Evolutionary conservation across 208 protist species (phyloP).

Genomic region (Phytomonas francai): DNA sequence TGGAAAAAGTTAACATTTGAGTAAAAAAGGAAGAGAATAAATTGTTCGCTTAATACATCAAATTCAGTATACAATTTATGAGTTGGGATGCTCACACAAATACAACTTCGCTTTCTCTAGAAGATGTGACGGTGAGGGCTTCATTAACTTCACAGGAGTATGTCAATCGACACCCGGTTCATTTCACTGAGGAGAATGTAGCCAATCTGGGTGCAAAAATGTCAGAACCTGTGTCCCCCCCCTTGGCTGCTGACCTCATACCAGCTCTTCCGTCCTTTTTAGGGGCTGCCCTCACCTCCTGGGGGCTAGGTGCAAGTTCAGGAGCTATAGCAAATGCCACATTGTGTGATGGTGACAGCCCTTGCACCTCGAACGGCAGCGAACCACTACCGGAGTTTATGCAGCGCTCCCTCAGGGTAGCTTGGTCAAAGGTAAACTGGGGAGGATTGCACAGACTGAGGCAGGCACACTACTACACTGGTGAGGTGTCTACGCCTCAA

Average conservation of each 20-base stretch:
- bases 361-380: neutral
- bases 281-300: neutral
- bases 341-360: neutral
- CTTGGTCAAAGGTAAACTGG: neutral
- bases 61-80: conserved; percentile 1
- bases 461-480: neutral
- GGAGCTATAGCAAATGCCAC: neutral
- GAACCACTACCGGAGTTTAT: neutral
- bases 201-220: neutral
- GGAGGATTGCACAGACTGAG: neutral
- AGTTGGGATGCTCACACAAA: neutral
- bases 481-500: neutral
- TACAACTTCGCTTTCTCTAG: neutral
- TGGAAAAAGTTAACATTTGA: neutral
- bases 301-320: neutral
- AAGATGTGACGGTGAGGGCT: neutral
- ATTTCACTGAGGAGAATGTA: neutral
- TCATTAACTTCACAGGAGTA: neutral
- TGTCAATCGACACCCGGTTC: neutral
- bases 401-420: neutral
- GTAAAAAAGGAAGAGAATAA: neutral
- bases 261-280: neutral
- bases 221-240: neutral
- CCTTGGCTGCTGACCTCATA: neutral
- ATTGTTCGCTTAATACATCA: neutral